Conservation (phyloP, 2,329 filamentous ascomycete genomes). For the Sporothrix brunneoviolacea region DNA sequence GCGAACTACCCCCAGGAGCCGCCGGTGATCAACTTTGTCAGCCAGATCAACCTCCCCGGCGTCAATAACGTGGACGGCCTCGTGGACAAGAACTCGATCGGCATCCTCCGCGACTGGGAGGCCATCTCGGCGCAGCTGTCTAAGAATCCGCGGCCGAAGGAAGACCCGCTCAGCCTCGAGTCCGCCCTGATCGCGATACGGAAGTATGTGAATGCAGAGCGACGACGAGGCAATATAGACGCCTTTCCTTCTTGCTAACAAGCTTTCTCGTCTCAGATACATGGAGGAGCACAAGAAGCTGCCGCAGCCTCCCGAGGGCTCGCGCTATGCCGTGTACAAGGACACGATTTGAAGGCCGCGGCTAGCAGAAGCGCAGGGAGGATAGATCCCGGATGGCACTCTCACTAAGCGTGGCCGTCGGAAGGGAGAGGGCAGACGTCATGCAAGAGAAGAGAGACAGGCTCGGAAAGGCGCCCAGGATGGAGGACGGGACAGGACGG, state of each 20-base stretch:
- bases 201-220: slow-evolving; percentile 20
- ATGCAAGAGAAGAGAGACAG: no score
- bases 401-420: no score
- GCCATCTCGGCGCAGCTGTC: slow-evolving; percentile 78
- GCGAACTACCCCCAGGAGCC: slow-evolving; percentile 82
- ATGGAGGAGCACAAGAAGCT: slow-evolving; percentile 98
- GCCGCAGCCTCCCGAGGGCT: slow-evolving; percentile 84
- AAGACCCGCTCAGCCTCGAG: slow-evolving; percentile 30
- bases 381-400: no score
- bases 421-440: no score
- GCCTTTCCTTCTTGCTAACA: slow-evolving; percentile 12
- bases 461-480: no score
- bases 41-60: slow-evolving; percentile 92
- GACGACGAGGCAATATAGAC: background rate
- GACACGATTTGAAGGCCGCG: slow-evolving; percentile 16
- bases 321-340: slow-evolving; percentile 35
- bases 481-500: no score
- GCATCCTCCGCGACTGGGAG: slow-evolving; percentile 85
- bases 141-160: slow-evolving; percentile 26
- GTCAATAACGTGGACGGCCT: slow-evolving; percentile 74
- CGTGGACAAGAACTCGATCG: slow-evolving; percentile 78
- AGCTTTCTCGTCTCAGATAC: slow-evolving; percentile 50
- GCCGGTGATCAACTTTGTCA: slow-evolving; percentile 86
- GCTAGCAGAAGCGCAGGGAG: no score
- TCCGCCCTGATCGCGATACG: slow-evolving; percentile 30